phyloP scores from a whole-genome alignment of 139 green algal species.

The Diplosphaera chodatii region DNA sequence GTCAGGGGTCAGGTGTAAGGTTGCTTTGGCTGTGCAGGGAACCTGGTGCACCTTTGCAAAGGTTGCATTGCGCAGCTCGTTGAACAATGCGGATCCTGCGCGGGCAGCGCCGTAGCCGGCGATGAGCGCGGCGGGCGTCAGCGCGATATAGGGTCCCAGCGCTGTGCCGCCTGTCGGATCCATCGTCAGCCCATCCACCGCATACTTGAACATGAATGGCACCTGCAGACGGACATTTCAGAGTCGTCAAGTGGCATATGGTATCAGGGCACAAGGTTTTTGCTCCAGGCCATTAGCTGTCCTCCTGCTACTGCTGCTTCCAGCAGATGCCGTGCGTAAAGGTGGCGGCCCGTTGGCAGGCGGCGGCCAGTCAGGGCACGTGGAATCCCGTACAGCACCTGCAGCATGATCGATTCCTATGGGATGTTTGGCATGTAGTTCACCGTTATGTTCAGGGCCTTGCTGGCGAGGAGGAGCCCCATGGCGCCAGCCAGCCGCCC shows the following conservation, averaged over 20 bases:
- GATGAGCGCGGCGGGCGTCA: conserved; percentile 53
- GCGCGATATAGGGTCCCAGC: conserved; percentile 21
- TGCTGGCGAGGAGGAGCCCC: conserved; percentile 54
- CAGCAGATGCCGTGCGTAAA: too few relatives aligned
- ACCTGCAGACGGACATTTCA: too few relatives aligned
- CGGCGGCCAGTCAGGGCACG: too few relatives aligned
- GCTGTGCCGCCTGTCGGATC: conserved; percentile 36
- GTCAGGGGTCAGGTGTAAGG: neutral
- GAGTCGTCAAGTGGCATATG: too few relatives aligned
- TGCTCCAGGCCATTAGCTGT: too few relatives aligned
- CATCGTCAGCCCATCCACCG: conserved; percentile 67
- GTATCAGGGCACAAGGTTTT: too few relatives aligned
- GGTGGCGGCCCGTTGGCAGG: too few relatives aligned
- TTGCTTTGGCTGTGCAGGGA: too few relatives aligned
- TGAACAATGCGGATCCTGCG: conserved; percentile 57
- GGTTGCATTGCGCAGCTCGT: conserved; percentile 83
- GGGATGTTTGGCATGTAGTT: neutral
- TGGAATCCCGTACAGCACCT: too few relatives aligned
- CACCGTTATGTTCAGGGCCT: conserved; percentile 32
- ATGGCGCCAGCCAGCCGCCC: conserved; percentile 52
- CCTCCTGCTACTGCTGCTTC: too few relatives aligned
- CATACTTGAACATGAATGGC: conserved; percentile 94
- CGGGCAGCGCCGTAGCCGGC: conserved; percentile 67
- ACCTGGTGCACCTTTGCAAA: conserved; percentile 88
- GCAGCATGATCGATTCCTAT: too few relatives aligned